Conservation (phyloP, 805 yeast species). For the Saccharomycopsis microspora region DNA sequence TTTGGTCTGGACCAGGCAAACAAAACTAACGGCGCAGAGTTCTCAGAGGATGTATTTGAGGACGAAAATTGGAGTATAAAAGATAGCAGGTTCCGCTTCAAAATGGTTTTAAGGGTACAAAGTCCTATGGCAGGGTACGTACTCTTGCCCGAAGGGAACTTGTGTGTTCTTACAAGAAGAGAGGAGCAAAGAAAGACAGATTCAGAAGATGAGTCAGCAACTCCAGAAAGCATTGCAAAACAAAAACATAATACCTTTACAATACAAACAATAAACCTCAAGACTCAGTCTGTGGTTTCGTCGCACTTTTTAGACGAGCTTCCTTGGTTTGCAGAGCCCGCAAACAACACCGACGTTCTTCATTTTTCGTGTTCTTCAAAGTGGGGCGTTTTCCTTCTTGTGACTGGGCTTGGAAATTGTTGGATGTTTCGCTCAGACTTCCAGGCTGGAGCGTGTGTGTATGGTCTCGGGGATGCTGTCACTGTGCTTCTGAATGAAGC, state of each 20-base stretch:
- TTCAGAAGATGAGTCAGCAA: background rate
- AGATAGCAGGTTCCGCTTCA: slow-evolving; percentile 19
- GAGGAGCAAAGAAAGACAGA: background rate
- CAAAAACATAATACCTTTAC: too few relatives aligned
- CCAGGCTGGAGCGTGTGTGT: slow-evolving; percentile 11
- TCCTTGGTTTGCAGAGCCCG: slow-evolving; percentile 9
- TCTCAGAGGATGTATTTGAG: slow-evolving; percentile 1
- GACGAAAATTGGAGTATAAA: slow-evolving; percentile 13
- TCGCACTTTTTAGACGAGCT: slow-evolving; percentile 13
- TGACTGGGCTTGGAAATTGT: slow-evolving; percentile 14
- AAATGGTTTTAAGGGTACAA: slow-evolving; percentile 20
- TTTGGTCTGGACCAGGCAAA: slow-evolving; percentile 1
- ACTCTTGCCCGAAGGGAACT: slow-evolving; percentile 15
- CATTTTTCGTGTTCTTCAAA: slow-evolving; percentile 6
- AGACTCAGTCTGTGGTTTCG: background rate
- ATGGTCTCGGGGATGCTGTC: slow-evolving; percentile 6
- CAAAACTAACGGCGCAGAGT: background rate
- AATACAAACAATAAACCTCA: slow-evolving; percentile 8
- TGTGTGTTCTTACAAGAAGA: slow-evolving; percentile 8
- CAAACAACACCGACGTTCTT: background rate
- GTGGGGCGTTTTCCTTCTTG: slow-evolving; percentile 7
- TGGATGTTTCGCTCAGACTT: slow-evolving; percentile 13
- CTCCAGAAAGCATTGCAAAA: background rate
- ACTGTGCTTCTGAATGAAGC: slow-evolving; percentile 8
- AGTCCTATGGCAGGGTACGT: slow-evolving; percentile 18